Percentiles rank a stretch among this genome's conserved stretches.
phyloP scores from a whole-genome alignment of 2,329 filamentous ascomycete genomes.

The Verticillium longisporum region DNA sequence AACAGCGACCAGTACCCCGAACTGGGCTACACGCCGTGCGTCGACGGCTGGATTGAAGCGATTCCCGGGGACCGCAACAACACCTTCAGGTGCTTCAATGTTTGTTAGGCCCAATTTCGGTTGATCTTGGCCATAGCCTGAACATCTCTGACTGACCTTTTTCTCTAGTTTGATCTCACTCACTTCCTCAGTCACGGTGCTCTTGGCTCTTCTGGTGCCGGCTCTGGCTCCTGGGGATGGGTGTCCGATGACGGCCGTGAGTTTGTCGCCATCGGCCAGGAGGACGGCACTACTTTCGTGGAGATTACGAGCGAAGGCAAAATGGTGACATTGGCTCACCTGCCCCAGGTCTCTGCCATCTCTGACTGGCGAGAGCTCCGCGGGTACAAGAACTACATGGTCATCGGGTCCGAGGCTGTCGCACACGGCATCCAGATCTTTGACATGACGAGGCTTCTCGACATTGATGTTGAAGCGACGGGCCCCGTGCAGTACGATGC shows the following conservation, averaged over 20 bases:
- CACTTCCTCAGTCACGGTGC: constrained; percentile 48
- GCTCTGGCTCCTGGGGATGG: constrained; percentile 38
- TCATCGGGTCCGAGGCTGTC: constrained; percentile 31
- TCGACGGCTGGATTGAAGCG: constrained; percentile 34
- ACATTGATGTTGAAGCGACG: constrained; percentile 32
- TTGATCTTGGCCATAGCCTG: no score
- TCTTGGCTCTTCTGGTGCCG: constrained; percentile 36
- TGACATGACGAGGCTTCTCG: constrained; percentile 47
- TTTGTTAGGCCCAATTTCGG: constrained; percentile 13
- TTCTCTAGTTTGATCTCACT: constrained; percentile 34
- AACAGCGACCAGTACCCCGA: constrained; percentile 26
- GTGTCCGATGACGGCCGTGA: constrained; percentile 37
- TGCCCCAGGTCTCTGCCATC: constrained; percentile 15
- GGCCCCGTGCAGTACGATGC: constrained; percentile 22
- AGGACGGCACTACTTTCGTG: constrained; percentile 37
- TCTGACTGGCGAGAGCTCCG: constrained; percentile 26
- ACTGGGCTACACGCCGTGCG: constrained; percentile 31
- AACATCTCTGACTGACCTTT: not conserved
- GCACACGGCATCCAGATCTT: constrained; percentile 55
- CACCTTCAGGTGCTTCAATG: constrained; percentile 40
- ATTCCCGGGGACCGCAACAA: constrained; percentile 36
- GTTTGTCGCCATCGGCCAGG: constrained; percentile 35
- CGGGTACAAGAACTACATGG: constrained; percentile 26
- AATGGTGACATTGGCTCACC: constrained; percentile 32
- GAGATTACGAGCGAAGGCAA: constrained; percentile 33